Percentiles rank a stretch among this genome's conserved stretches.
Conservation (phyloP, 2,329 filamentous ascomycete species). For the Penicillium freii region DNA sequence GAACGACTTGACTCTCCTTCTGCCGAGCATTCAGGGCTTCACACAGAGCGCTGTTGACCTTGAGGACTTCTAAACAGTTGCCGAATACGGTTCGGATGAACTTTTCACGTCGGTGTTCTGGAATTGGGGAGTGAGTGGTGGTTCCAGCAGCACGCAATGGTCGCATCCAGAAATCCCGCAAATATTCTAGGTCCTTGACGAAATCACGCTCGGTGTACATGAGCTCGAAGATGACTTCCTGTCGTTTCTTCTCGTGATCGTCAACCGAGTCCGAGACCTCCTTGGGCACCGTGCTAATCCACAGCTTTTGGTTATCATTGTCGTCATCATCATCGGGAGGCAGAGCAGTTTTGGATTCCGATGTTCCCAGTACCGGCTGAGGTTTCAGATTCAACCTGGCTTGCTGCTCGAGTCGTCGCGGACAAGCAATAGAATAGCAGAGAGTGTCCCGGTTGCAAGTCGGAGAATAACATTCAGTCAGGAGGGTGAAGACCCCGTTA, state of each 20-base stretch:
- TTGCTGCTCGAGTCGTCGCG: constrained; percentile 88
- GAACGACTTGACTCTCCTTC: constrained; percentile 83
- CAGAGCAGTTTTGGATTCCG: constrained; percentile 64
- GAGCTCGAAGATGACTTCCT: constrained; percentile 96
- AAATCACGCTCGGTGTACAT: constrained; percentile 99
- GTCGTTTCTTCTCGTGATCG: constrained; percentile 92
- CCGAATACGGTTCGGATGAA: constrained; percentile 94
- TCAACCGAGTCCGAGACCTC: constrained; percentile 87
- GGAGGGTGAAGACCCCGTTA: constrained; percentile 91
- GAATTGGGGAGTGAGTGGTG: constrained; percentile 72
- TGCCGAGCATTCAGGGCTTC: constrained; percentile 86
- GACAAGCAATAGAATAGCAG: constrained; percentile 97
- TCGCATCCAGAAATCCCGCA: constrained; percentile 98
- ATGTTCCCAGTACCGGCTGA: constrained; percentile 76
- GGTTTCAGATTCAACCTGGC: constrained; percentile 91
- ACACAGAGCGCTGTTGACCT: constrained; percentile 84
- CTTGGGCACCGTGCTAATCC: constrained; percentile 98
- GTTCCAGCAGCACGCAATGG: constrained; percentile 73
- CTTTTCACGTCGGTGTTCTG: constrained; percentile 79
- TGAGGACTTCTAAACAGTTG: constrained; percentile 92
- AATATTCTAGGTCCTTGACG: constrained; percentile 96
- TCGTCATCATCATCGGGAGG: constrained; percentile 74
- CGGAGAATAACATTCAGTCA: constrained; percentile 97
- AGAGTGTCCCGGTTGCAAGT: constrained; percentile 93
- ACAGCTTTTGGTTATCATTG: constrained; percentile 93